phyloP scores from a whole-genome alignment of 2,329 filamentous ascomycete species.

The Aspergillus fischeri region DNA sequence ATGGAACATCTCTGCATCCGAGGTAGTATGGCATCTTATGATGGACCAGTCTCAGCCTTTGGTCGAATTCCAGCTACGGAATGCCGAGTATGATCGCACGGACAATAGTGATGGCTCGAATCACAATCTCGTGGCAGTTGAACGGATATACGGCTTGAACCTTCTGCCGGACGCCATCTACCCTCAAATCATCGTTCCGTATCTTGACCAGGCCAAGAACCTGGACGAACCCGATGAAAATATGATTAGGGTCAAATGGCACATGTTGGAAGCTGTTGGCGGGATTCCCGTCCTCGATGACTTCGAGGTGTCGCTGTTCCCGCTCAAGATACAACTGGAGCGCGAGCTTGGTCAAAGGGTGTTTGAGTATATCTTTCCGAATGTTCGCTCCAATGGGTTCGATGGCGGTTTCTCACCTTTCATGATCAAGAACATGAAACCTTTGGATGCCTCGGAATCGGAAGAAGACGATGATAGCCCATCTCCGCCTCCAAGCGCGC shows the following conservation, averaged over 20 bases:
- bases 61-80: slow-evolving; percentile 86
- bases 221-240: slow-evolving; percentile 60
- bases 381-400: slow-evolving; percentile 57
- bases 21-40: slow-evolving; percentile 97
- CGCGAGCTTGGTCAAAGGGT: slow-evolving; percentile 86
- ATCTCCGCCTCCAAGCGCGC: slow-evolving; percentile 31
- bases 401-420: slow-evolving; percentile 49
- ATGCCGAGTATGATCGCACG: slow-evolving; percentile 88
- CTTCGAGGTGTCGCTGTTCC: slow-evolving; percentile 91
- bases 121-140: slow-evolving; percentile 84
- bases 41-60: slow-evolving; percentile 81
- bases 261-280: slow-evolving; percentile 96
- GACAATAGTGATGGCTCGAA: slow-evolving; percentile 98
- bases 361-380: slow-evolving; percentile 97
- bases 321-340: slow-evolving; percentile 89
- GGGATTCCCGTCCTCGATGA: slow-evolving; percentile 96
- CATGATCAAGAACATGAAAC: slow-evolving; percentile 51
- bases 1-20: slow-evolving; percentile 89
- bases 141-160: slow-evolving; percentile 83
- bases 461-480: slow-evolving; percentile 37
- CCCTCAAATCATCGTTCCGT: slow-evolving; percentile 91
- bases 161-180: slow-evolving; percentile 87
- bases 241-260: slow-evolving; percentile 94
- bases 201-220: slow-evolving; percentile 63
- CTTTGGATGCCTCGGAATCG: slow-evolving; percentile 43